Evolutionary conservation across 164 flowering plant genomes (phyloP), one percentile per base, ranked within the genome.

Genomic region (Magnolia officinalis): DNA sequence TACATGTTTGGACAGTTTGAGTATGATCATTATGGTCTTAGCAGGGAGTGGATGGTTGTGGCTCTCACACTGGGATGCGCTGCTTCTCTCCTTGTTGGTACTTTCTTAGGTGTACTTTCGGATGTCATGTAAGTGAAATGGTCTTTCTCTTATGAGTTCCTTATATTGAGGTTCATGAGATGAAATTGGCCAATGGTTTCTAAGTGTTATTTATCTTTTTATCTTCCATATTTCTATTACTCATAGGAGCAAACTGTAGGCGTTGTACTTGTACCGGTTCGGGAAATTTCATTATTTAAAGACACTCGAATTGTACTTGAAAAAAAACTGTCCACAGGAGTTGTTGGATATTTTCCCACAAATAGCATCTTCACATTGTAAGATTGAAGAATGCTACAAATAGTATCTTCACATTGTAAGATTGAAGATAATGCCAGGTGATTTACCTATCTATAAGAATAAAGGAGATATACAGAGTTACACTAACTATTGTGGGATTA

Each of bases 1-100:
- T 85, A 89, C 0, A 92, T 90, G 72, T 88, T 86, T 65, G 98
- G 96, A n/a, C 98, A 96, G 82, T 88, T 93, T n/a, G 88, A 88
- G 89, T 85, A 89, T 0, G 92, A 84, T 77, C 82, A 76, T 73
- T 82, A 84, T 78, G 97, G 96, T 2, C 55, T 84, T 16, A 85
- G 82, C 77, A 87, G 83, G 78, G 94, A 96, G 74, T 81, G 87
- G 73, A 89, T 89, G 85, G 83, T 90, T 83, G 52, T 77, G 51
- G 79, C 76, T 76, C 81, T 94, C 19, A 84, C 88, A 74, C 77
- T 82, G 78, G 98, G 97, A 81, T 85, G 68, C 70, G 85, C 81
- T 55, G 87, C 83, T 77, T 77, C 96, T 63, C 82, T 89, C 6
- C 21, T 90, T 24, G 14, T 88, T 52, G 93, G 90, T 37, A 75